phyloP scores from a whole-genome alignment of 2,329 filamentous ascomycete genomes.

The Nigrospora sphaerica region DNA sequence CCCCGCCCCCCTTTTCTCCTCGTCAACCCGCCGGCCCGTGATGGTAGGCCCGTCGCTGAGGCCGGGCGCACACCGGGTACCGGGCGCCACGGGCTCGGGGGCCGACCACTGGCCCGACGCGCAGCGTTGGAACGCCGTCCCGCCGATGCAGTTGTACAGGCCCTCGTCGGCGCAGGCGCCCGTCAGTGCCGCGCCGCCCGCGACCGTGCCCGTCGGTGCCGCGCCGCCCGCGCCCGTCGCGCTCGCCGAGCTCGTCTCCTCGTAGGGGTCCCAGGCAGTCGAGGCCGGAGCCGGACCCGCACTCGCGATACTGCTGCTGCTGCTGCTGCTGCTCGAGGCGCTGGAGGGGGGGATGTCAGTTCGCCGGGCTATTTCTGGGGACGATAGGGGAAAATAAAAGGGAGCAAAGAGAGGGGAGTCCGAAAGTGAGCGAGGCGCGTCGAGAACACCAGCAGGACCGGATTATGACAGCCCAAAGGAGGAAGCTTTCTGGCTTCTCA shows the following conservation, averaged over 20 bases:
- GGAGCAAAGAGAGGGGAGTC: no score
- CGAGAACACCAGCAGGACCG: no score
- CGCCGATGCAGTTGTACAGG: slow-evolving; percentile 50
- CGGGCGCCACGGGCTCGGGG: slow-evolving; percentile 40
- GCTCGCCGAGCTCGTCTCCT: background rate
- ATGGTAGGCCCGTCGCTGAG: slow-evolving; percentile 14
- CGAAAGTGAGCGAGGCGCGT: no score
- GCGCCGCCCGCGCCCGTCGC: slow-evolving; percentile 1
- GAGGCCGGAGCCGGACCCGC: no score
- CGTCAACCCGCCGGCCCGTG: slow-evolving; percentile 6
- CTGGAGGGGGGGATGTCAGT: background rate
- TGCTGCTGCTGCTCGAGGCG: background rate
- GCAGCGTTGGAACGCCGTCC: slow-evolving; percentile 53
- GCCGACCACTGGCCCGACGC: slow-evolving; percentile 50
- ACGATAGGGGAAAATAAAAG: no score
- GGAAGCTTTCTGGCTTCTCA: no score
- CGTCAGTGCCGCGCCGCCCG: slow-evolving; percentile 10
- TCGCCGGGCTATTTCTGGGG: no score
- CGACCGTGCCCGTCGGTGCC: slow-evolving; percentile 1
- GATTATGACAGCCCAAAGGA: no score
- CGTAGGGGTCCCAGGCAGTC: no score
- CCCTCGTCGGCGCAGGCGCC: slow-evolving; percentile 45
- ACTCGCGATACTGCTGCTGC: background rate
- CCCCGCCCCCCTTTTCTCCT: background rate
- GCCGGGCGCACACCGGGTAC: slow-evolving; percentile 40